Evolutionary conservation across 495 filamentous ascomycete genomes (phyloP).

Genomic region (Annulohypoxylon bovei): DNA sequence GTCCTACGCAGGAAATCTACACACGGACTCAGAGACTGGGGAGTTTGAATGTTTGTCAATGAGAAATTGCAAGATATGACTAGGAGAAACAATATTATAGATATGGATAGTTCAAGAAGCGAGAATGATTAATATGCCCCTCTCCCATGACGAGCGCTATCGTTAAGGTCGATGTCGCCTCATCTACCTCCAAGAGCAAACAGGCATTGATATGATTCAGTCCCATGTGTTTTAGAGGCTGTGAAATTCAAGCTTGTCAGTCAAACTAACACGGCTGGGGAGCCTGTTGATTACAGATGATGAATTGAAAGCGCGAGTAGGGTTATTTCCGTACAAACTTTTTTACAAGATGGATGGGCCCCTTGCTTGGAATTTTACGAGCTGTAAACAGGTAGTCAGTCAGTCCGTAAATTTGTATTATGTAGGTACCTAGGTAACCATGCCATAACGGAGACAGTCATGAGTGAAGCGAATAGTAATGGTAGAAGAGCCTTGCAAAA

Average conservation of each 20-base stretch:
- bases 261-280: not conserved
- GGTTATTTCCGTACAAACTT: not conserved
- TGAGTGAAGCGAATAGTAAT: too few relatives aligned
- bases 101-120: not conserved
- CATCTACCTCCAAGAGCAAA: not conserved
- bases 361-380: too few relatives aligned
- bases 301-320: too few relatives aligned
- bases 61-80: not conserved
- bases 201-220: not conserved
- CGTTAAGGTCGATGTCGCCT: not conserved
- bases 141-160: not conserved
- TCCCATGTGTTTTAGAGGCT: not conserved
- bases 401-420: too few relatives aligned
- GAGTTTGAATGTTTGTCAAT: not conserved
- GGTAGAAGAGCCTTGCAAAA: too few relatives aligned
- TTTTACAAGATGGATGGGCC: too few relatives aligned
- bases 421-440: too few relatives aligned
- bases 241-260: not conserved
- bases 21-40: not conserved
- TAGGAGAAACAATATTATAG: not conserved
- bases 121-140: not conserved
- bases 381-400: too few relatives aligned
- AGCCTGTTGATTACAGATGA: not conserved
- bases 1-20: not conserved
- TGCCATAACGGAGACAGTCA: too few relatives aligned